Evolutionary conservation across 352 stramenopile species (phyloP), one percentile per base, ranked within the genome.

Genomic region (Blastocystis sp.): DNA sequence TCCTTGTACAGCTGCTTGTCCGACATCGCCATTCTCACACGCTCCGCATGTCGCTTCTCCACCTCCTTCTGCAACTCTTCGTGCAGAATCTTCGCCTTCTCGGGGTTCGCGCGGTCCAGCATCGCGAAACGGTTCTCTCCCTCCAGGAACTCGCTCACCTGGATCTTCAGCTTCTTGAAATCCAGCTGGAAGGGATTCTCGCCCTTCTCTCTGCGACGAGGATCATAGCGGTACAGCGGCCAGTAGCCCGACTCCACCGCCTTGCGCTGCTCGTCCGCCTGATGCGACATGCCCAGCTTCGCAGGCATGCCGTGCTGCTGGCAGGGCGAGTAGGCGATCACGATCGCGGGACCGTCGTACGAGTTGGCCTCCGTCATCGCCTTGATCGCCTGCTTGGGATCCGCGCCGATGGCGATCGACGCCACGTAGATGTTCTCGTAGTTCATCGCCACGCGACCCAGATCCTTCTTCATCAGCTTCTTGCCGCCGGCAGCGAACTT

Each of bases 21-120:
- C 1, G 75, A 85, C 75, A 85, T 85, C 29, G 75, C 75, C 75
- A 85, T 85, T 57, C 75, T 46, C 56, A 85, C 75, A 36, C 75
- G 56, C 61, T 85, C 75, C 32, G 56, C 75, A 49, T 85, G 75
- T 54, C 75, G n/a, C 56, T 57, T 72, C 42, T 75, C 61, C 6
- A 85, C 18, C 61, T 85, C 53, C 38, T 40, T 9, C 53, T 84
- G 72, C 38, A 84, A 29, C 34, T 72, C 1, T 24, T 72, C 48
- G 44, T 84, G 72, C 42, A 84, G 42, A 36, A 36, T 24, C 42
- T 84, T 44, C n/a, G 72, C 72, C n/a, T 73, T 46, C 34, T 67
- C 72, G 34, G 72, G 72, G 16, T 84, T 24, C 27, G 69, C 24
- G 78, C 72, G 78, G 3, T 73, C 59, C 34, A 84, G 59, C 18